Base-by-base conservation (phyloP, 768 basidiomycete genomes). In the Piloderma croceum region DNA sequence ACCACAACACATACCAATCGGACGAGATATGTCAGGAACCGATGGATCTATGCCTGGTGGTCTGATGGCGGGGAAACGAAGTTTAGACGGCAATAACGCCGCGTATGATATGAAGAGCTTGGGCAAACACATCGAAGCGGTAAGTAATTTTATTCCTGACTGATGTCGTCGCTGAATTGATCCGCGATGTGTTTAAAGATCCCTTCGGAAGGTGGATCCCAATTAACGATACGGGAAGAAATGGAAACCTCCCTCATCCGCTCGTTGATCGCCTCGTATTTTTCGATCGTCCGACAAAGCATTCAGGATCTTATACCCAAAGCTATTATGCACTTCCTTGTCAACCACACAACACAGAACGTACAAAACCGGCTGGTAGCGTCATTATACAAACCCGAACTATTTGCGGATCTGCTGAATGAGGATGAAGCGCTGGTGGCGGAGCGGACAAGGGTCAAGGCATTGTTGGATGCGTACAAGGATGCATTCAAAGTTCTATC, bases 71-170 rank as follows among this genome's bases (percentile, higher is more conserved):
- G 75, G 77, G 11, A 83, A 79, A 63, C 66, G 76, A 37, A 68
- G 70, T 9, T 58, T 87, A 36, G 88, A 92, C 51, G 84, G 70
- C 35, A 85, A 70, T 58, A 85, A 74, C 51, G 86, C 92, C 41
- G 92, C 88, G 34, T 97, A 81, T 60, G 96, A 98, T 60, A 99
- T 99, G 96, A 97, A 91, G 73, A 96, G 91, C 56, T 70, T 98
- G 38, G 91, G 93, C 31, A 92, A 86, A 64, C 96, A 99, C 56
- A 88, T 99, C 44, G 96, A 99, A 63, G 89, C 93, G 47, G 93
- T 97, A 55, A 73, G 89, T 79, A 20, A 11, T 3, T 44, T 20
- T 20, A 22, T 19, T 24, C 9, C 39, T 43, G 34, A 37, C 33
- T 39, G 12, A 34, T 6, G 20, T 25, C 41, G 36, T 38, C 18